Conservation (phyloP, 2,329 filamentous ascomycete genomes). For the Aspergillus sp. region DNA sequence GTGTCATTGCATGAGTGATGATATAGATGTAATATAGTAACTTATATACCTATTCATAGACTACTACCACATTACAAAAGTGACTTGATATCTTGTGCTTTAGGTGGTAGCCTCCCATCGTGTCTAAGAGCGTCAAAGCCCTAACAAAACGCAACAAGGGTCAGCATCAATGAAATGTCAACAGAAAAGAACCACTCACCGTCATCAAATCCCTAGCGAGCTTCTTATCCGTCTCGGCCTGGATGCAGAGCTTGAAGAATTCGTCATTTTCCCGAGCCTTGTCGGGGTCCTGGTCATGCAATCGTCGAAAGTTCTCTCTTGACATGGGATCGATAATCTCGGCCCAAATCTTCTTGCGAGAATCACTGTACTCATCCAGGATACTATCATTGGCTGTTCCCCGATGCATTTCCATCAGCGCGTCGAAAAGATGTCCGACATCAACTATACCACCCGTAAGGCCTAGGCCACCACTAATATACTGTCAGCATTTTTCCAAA, state of each 20-base stretch:
- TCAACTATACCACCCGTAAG: conserved; percentile 63
- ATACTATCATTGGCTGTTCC: conserved; percentile 36
- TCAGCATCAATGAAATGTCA: not conserved
- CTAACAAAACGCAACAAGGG: not conserved
- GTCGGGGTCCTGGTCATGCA: conserved; percentile 31
- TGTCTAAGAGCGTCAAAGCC: conserved; percentile 25
- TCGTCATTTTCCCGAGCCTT: conserved; percentile 30
- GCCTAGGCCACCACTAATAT: conserved; percentile 53
- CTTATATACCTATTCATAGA: not conserved
- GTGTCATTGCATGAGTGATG: not conserved
- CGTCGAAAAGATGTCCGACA: conserved; percentile 57
- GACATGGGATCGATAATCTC: conserved; percentile 37
- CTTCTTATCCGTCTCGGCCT: conserved; percentile 24
- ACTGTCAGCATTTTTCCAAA: not conserved
- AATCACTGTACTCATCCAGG: conserved; percentile 39
- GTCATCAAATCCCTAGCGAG: conserved; percentile 20
- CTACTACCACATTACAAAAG: not conserved
- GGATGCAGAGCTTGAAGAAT: conserved; percentile 30
- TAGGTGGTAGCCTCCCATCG: conserved; percentile 30
- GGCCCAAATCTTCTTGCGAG: conserved; percentile 35
- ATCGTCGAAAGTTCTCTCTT: conserved; percentile 36
- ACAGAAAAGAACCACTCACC: conserved; percentile 12
- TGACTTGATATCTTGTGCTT: not conserved
- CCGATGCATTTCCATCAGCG: conserved; percentile 44
- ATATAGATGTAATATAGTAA: not conserved